A percentile compares a stretch with the other conserved stretches of the same genome.
Conservation (phyloP, 2,329 filamentous ascomycete genomes). For the Daldinia sp. region DNA sequence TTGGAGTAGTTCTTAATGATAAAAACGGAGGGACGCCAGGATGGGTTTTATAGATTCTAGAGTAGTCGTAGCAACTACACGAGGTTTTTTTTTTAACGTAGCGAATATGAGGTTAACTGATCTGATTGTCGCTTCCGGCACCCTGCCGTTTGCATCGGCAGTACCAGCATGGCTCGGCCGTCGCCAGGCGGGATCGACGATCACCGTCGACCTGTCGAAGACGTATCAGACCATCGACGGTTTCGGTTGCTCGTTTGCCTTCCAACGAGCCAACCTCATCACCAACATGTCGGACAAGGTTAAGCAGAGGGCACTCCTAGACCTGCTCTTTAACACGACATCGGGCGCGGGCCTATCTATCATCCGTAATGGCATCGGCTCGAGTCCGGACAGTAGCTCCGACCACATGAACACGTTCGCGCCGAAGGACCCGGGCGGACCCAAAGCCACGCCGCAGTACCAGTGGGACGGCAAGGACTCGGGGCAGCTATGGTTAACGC, state of each 20-base stretch:
- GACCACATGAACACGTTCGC: conserved; percentile 56
- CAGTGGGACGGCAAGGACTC: conserved; percentile 58
- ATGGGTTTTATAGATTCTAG: conserved; percentile 1
- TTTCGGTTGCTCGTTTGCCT: conserved; percentile 60
- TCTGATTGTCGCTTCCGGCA: conserved; percentile 34
- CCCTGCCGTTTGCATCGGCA: conserved; percentile 42
- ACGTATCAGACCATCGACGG: conserved; percentile 61
- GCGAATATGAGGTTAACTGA: conserved; percentile 41
- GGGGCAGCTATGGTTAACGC: conserved; percentile 61
- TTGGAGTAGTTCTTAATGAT: conserved; percentile 14
- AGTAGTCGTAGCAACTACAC: neutral
- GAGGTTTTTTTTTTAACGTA: neutral
- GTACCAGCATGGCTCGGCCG: conserved; percentile 43
- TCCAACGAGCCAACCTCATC: conserved; percentile 60
- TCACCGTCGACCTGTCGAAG: conserved; percentile 57
- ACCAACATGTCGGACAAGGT: conserved; percentile 54
- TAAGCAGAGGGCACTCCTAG: conserved; percentile 57
- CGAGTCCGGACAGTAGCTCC: conserved; percentile 55
- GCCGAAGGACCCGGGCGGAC: conserved; percentile 55
- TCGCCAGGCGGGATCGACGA: conserved; percentile 46
- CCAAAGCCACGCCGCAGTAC: conserved; percentile 54
- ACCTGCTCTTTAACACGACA: conserved; percentile 60
- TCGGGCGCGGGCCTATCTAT: conserved; percentile 60
- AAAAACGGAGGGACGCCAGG: conserved; percentile 18
- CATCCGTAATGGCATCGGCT: conserved; percentile 61